These are phyloP conservation scores for Pseudonitzschia delicatissima DNA, from an alignment of 108 stramenopile species.

Conservation along the genomic window DNA sequence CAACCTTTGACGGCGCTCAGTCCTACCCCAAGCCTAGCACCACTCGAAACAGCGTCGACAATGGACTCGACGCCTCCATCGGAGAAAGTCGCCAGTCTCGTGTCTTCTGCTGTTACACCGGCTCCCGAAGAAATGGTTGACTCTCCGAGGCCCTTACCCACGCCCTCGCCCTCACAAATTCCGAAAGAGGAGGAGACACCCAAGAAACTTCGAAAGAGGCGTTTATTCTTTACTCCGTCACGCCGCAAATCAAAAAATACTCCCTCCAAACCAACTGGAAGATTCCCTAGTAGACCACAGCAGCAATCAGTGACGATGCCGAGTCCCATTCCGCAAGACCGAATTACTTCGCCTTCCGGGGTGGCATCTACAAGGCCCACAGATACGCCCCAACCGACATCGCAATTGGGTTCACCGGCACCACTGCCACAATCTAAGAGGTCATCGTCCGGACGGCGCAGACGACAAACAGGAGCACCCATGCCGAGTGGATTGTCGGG, in stretches of 20 bases:
- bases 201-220: constrained; percentile 5
- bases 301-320: not conserved
- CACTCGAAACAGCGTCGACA: not conserved
- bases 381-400: too few relatives aligned
- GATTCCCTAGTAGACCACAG: not conserved
- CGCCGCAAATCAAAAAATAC: not conserved
- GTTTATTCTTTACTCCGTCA: constrained; percentile 11
- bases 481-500: not conserved
- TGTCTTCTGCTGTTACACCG: not conserved
- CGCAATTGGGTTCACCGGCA: too few relatives aligned
- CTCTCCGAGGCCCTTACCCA: not conserved
- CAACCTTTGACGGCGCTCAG: not conserved
- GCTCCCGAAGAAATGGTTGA: not conserved
- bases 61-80: constrained; percentile 9
- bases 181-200: not conserved
- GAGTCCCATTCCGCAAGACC: not conserved
- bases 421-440: too few relatives aligned
- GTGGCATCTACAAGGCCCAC: too few relatives aligned
- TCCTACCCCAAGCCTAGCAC: constrained; percentile 1
- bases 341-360: too few relatives aligned
- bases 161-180: not conserved
- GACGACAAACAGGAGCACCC: not conserved
- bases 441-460: not conserved
- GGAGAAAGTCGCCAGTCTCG: not conserved
- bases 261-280: too few relatives aligned